Evolutionary conservation across 2,329 filamentous ascomycete species (phyloP).

Genomic region (Allantophomopsis cytisporea): DNA sequence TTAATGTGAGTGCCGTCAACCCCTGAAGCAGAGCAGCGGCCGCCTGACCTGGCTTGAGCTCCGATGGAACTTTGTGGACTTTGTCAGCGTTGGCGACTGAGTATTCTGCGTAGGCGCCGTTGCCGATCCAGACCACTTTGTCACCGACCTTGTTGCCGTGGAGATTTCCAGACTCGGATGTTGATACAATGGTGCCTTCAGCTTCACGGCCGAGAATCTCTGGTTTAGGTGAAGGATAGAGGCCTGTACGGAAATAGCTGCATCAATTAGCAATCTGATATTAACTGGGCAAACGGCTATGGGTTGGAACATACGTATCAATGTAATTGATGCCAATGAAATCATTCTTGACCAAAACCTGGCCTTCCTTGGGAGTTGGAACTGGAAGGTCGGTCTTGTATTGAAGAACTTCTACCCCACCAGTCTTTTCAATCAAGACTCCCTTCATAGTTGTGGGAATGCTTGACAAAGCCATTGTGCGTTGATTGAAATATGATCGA

Average conservation of each 20-base stretch:
- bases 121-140: slow-evolving; percentile 57
- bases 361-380: slow-evolving; percentile 50
- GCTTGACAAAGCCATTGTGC: slow-evolving; percentile 2
- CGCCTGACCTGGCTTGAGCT: slow-evolving; percentile 44
- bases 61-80: slow-evolving; percentile 49
- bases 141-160: slow-evolving; percentile 50
- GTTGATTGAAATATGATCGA: no score
- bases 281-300: neutral
- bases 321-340: slow-evolving; percentile 79
- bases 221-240: slow-evolving; percentile 62
- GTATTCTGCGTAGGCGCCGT: slow-evolving; percentile 41
- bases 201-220: slow-evolving; percentile 71
- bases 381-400: slow-evolving; percentile 60
- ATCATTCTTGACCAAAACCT: slow-evolving; percentile 71
- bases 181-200: slow-evolving; percentile 53
- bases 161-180: slow-evolving; percentile 35
- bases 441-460: slow-evolving; percentile 35
- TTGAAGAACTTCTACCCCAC: slow-evolving; percentile 58
- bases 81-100: slow-evolving; percentile 35
- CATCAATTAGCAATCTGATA: slow-evolving; percentile 3
- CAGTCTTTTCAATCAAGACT: slow-evolving; percentile 58
- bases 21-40: slow-evolving; percentile 67
- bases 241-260: slow-evolving; percentile 72
- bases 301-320: slow-evolving; percentile 43
- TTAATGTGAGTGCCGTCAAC: slow-evolving; percentile 67